Evolutionary conservation across 164 flowering plant species (phyloP).

Genomic region (Vitis riparia): DNA sequence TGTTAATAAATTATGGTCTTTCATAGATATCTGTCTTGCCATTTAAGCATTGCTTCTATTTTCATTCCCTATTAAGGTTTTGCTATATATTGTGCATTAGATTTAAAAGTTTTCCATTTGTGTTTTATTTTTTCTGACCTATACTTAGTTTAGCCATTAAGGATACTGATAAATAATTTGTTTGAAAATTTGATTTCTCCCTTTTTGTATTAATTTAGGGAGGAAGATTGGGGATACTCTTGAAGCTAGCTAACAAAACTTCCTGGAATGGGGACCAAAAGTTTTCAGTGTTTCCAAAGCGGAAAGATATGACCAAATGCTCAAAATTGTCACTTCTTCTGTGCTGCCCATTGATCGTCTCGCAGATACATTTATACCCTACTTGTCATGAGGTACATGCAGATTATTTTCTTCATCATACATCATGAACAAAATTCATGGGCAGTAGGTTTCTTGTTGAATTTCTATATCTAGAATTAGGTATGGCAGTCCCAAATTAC

Average conservation of each 20-base stretch:
- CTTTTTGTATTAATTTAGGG: neutral
- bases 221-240: neutral
- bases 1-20: too few species aligned
- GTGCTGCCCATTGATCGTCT: neutral
- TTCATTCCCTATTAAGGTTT: too few species aligned
- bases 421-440: neutral
- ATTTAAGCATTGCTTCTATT: too few species aligned
- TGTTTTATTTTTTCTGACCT: neutral
- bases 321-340: neutral
- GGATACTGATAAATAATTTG: neutral
- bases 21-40: too few species aligned
- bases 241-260: neutral
- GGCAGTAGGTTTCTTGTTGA: neutral
- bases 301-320: neutral
- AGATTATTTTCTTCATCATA: neutral
- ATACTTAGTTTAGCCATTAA: neutral
- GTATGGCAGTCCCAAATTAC: neutral
- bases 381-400: neutral
- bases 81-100: neutral
- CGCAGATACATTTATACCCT: neutral
- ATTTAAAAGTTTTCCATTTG: neutral
- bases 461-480: neutral
- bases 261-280: neutral
- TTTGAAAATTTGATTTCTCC: neutral
- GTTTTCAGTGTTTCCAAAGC: neutral